Evolutionary conservation across 169 alveolate species (phyloP), one percentile per base, ranked within the genome.

Genomic region (Eimeria falciformis): DNA sequence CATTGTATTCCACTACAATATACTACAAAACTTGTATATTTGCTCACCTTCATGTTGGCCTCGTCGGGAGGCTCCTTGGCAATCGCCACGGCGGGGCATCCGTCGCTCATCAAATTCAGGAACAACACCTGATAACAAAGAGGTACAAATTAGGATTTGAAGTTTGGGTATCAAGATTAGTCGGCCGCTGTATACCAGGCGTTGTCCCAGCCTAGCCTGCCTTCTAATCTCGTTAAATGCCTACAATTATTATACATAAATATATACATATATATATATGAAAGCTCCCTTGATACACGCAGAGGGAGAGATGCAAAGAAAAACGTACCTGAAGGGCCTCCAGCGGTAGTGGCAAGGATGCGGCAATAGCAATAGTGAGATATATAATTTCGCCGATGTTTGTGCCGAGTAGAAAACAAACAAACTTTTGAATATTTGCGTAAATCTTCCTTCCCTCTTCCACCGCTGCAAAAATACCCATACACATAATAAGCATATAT

Each of bases 1-100:
- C n/a, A n/a, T n/a, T n/a, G n/a, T n/a, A n/a, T n/a, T n/a, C n/a
- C n/a, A n/a, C n/a, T n/a, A n/a, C n/a, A n/a, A n/a, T n/a, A n/a
- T n/a, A n/a, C n/a, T n/a, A n/a, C n/a, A n/a, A n/a, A n/a, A n/a
- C n/a, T n/a, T n/a, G n/a, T n/a, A n/a, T n/a, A n/a, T n/a, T n/a
- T n/a, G 65, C 94, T 66, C 68, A 85, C 94, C 91, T 94, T 94
- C 98, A 97, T 96, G 94, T 96, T 96, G 90, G 96, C 96, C 43
- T 91, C 97, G 66, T 96, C 97, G 37, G 98, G 97, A 27, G 99
- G 99, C 89, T 97, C 99, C 78, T 97, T 94, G 73, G 98, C 96
- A 58, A 97, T 93, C 23, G 99, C 98, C 56, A 97, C 98, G 47
- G 99, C 98, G 29, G 99, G 99, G 45, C 98, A 96, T 83, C 98